Percentiles rank a stretch among this genome's conserved stretches.
phyloP scores from a whole-genome alignment of 2,329 filamentous ascomycete species.

The Neurospora sp. region DNA sequence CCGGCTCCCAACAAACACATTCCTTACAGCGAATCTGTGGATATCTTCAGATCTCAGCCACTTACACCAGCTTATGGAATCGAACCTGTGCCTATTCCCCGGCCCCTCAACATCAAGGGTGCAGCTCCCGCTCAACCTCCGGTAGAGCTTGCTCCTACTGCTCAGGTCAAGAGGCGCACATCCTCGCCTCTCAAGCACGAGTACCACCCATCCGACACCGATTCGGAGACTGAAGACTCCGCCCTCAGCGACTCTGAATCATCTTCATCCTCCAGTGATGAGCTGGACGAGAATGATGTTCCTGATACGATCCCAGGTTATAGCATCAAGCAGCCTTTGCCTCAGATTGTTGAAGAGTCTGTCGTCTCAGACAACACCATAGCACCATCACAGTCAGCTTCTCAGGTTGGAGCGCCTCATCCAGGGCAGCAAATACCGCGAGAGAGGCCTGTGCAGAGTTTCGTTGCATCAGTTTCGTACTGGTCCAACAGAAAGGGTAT shows the following conservation, averaged over 20 bases:
- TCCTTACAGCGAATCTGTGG: not conserved
- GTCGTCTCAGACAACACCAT: constrained; percentile 49
- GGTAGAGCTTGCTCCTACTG: constrained; percentile 34
- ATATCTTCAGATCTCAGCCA: not conserved
- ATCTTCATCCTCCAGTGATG: constrained; percentile 40
- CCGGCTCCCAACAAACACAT: not conserved
- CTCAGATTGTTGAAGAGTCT: constrained; percentile 25
- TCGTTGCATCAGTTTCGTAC: constrained; percentile 47
- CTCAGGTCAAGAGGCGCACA: constrained; percentile 55
- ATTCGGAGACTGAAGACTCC: constrained; percentile 51
- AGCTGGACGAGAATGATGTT: constrained; percentile 51
- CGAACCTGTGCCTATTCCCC: constrained; percentile 41
- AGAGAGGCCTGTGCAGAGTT: constrained; percentile 33
- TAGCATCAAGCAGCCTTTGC: constrained; percentile 39
- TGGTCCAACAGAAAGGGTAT: constrained; percentile 51
- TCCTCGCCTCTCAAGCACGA: constrained; percentile 97
- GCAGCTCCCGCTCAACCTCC: constrained; percentile 33
- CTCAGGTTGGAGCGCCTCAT: constrained; percentile 56
- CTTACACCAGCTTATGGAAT: not conserved
- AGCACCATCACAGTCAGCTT: constrained; percentile 72
- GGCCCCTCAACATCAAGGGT: constrained; percentile 32
- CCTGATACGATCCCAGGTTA: constrained; percentile 50
- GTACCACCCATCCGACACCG: constrained; percentile 74
- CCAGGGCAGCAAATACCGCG: constrained; percentile 30
- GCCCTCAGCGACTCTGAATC: constrained; percentile 46